phyloP scores from a whole-genome alignment of 352 stramenopile genomes.

The Phytophthora nicotianae region DNA sequence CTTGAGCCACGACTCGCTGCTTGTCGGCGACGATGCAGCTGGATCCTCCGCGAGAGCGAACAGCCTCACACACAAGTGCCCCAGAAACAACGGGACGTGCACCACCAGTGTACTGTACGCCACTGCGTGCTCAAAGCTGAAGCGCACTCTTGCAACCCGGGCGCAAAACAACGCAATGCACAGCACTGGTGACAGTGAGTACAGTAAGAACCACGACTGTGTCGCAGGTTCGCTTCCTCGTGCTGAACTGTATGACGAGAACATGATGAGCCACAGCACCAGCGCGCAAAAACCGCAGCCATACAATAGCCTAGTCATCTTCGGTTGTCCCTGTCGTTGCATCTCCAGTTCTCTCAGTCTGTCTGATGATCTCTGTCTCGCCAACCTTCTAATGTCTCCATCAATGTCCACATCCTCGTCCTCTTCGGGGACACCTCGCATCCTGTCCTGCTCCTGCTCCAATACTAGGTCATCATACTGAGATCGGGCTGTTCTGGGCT shows the following conservation, averaged over 20 bases:
- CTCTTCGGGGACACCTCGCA: constrained; percentile 23
- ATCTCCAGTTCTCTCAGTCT: constrained; percentile 10
- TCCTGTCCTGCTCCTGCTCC: constrained; percentile 26
- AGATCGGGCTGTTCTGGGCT: constrained; percentile 54
- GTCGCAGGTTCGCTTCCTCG: constrained; percentile 26
- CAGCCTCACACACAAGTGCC: constrained; percentile 77
- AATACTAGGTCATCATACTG: constrained; percentile 51
- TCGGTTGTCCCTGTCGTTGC: constrained; percentile 27
- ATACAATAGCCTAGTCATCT: constrained; percentile 42
- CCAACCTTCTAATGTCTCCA: constrained; percentile 1
- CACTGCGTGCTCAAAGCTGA: constrained; percentile 75
- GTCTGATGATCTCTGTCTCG: constrained; percentile 14
- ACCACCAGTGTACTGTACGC: constrained; percentile 79
- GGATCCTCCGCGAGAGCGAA: constrained; percentile 67
- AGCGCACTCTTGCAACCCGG: constrained; percentile 33
- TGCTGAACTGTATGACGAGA: constrained; percentile 63
- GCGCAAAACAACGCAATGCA: constrained; percentile 66
- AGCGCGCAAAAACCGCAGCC: constrained; percentile 46
- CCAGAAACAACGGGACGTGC: constrained; percentile 81
- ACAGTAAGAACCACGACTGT: constrained; percentile 67
- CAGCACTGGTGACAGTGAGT: constrained; percentile 62
- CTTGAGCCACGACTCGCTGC: constrained; percentile 68
- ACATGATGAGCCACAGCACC: constrained; percentile 73
- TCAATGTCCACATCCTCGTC: constrained; percentile 9
- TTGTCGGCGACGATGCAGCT: constrained; percentile 31